These are phyloP conservation scores for Tephrocybe sp. DNA, from an alignment of 768 basidiomycete species.

Conservation along the genomic window DNA sequence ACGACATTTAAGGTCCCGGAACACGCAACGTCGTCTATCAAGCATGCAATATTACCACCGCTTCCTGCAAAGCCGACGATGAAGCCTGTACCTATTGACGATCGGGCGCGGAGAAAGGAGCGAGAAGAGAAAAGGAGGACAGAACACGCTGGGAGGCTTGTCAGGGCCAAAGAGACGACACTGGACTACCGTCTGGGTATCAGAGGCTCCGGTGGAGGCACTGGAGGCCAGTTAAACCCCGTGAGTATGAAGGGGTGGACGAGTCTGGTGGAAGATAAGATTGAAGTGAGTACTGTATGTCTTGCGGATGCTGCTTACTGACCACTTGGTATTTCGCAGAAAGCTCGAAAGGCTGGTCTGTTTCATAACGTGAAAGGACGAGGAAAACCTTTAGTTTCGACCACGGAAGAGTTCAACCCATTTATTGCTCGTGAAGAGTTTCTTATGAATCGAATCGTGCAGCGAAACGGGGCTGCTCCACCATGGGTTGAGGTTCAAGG, in stretches of 20 bases:
- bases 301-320: background rate
- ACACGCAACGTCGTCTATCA: slow-evolving; percentile 52
- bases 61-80: slow-evolving; percentile 18
- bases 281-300: slow-evolving; percentile 53
- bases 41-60: slow-evolving; percentile 46
- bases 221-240: slow-evolving; percentile 46
- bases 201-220: slow-evolving; percentile 22
- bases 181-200: slow-evolving; percentile 76
- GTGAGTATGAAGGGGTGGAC: slow-evolving; percentile 73
- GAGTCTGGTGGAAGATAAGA: slow-evolving; percentile 73
- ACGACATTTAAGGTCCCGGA: slow-evolving; percentile 64
- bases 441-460: slow-evolving; percentile 83
- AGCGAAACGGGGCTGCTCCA: slow-evolving; percentile 78
- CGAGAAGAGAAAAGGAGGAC: slow-evolving; percentile 52
- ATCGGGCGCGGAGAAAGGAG: slow-evolving; percentile 42
- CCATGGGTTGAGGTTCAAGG: slow-evolving; percentile 86
- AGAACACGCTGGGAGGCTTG: slow-evolving; percentile 55
- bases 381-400: slow-evolving; percentile 39
- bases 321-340: slow-evolving; percentile 32
- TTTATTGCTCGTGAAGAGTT: slow-evolving; percentile 77
- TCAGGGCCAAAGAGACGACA: slow-evolving; percentile 67
- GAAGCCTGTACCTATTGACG: slow-evolving; percentile 23
- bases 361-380: slow-evolving; percentile 76
- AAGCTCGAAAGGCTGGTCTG: slow-evolving; percentile 63
- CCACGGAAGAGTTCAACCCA: slow-evolving; percentile 45